Percentiles rank a stretch among this genome's conserved stretches.
Conservation (phyloP, 2,329 filamentous ascomycete genomes). For the Paraphaeosphaeria minitans region DNA sequence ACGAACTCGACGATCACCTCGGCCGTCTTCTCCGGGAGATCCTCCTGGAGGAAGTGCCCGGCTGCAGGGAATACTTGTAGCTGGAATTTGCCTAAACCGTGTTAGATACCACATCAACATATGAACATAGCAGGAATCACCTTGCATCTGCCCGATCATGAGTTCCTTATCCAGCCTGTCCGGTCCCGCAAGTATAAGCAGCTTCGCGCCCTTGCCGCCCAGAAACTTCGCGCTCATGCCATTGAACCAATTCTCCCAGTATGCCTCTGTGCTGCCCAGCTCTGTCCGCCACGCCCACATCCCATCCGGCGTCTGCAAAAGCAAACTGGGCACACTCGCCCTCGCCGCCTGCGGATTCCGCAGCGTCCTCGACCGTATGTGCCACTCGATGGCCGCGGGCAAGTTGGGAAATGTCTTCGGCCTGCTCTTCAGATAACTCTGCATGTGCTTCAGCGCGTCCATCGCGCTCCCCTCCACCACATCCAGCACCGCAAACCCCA, state of each 20-base stretch:
- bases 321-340: constrained; percentile 81
- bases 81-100: constrained; percentile 79
- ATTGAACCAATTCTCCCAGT: constrained; percentile 93
- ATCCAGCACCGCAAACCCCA: constrained; percentile 90
- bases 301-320: constrained; percentile 56
- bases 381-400: constrained; percentile 88
- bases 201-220: constrained; percentile 77
- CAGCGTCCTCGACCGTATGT: constrained; percentile 84
- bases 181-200: constrained; percentile 84
- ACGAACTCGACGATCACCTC: constrained; percentile 88
- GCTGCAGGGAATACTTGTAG: constrained; percentile 93
- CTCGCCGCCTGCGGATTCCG: constrained; percentile 82
- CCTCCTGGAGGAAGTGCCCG: constrained; percentile 96
- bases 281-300: constrained; percentile 85
- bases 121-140: constrained; percentile 52
- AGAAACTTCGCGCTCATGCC: constrained; percentile 90
- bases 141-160: constrained; percentile 97
- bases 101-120: constrained; percentile 25
- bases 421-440: constrained; percentile 82
- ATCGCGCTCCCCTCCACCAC: constrained; percentile 95
- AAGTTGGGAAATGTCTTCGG: constrained; percentile 79
- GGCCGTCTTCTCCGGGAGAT: constrained; percentile 88
- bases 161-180: constrained; percentile 89
- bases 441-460: constrained; percentile 93
- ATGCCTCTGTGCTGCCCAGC: constrained; percentile 79